Evolutionary conservation across 1,139 yeast genomes (phyloP), one percentile per base, ranked within the genome.

Genomic region (Debaryomycetaceae sp.): DNA sequence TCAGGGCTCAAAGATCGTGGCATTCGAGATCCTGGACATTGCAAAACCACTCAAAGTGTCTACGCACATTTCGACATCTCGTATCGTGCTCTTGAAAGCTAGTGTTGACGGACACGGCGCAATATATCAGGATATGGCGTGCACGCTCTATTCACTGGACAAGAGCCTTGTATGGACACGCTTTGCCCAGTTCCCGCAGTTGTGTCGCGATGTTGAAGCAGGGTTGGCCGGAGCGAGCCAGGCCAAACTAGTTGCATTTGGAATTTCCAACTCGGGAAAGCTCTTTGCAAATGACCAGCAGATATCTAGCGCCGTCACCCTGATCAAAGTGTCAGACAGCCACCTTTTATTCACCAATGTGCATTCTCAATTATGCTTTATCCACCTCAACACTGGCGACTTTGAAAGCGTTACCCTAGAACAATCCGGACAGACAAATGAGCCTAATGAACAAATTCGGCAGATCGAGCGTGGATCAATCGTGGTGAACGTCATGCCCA

Each of bases 391-490:
- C 26, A 45, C 67, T 1, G 55, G 58, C 3, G 55, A 41, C 3
- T 47, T 42, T 4, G 45, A 45, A 4, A 37, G 34, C 27, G 40
- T 40, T 15, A 30, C 37, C 7, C 44, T 45, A 27, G 43, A 41
- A 29, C 35, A 23, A 11, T 51, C 60, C 3, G 33, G 31, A 10
- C 28, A 5, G 52, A 13, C n/a, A 7, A 13, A 22, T 6, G 12
- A 52, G 3, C 58, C 64, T 13, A 95, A 86, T 50, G 98, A 90
- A 55, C 73, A 96, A 54, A 67, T 81, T 15, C 73, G 99, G 42
- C 74, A 78, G 33, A 77, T 92, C 32, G 99, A 92, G 54, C 68
- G 96, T 38, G 98, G 98, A 1, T 83, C 96, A 0, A 44, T 80
- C 20, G 55, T 92, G 30, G 83, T 90, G 1, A 65, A 90, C 26